Percentiles rank a stretch among this genome's conserved stretches.
Conservation (phyloP, 192 early-diverging fungal genomes). For the Linnemannia elongata region DNA sequence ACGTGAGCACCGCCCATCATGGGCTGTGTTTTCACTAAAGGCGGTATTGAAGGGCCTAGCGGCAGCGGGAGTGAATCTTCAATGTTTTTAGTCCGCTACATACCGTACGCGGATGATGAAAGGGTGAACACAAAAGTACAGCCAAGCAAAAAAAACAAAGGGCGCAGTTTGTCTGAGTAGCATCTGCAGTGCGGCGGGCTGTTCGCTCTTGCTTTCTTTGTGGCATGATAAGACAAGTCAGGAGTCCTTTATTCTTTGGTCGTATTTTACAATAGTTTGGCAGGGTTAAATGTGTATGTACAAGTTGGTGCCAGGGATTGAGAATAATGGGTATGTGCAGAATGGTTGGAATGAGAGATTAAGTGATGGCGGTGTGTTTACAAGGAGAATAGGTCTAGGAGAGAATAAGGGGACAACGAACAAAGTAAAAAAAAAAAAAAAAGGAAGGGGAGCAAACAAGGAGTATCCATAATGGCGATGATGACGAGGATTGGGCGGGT, state of each 20-base stretch:
- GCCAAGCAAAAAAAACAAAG: background rate
- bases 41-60: background rate
- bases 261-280: background rate
- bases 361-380: background rate
- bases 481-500: background rate
- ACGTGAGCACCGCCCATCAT: background rate
- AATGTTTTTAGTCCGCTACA: background rate
- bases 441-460: background rate
- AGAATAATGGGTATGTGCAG: background rate
- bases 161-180: background rate
- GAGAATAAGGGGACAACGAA: background rate
- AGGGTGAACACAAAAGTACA: background rate
- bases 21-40: background rate
- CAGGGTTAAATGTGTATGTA: background rate
- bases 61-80: background rate
- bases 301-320: background rate
- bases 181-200: background rate
- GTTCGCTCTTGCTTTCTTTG: background rate
- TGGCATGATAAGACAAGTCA: background rate
- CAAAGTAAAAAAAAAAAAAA: background rate
- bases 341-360: background rate
- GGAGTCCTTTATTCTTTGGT: background rate
- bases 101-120: background rate
- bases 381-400: background rate
- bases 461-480: background rate